Evolutionary conservation across 495 filamentous ascomycete species (phyloP), one percentile per base, ranked within the genome.

Genomic region (Acidiella bohemica): DNA sequence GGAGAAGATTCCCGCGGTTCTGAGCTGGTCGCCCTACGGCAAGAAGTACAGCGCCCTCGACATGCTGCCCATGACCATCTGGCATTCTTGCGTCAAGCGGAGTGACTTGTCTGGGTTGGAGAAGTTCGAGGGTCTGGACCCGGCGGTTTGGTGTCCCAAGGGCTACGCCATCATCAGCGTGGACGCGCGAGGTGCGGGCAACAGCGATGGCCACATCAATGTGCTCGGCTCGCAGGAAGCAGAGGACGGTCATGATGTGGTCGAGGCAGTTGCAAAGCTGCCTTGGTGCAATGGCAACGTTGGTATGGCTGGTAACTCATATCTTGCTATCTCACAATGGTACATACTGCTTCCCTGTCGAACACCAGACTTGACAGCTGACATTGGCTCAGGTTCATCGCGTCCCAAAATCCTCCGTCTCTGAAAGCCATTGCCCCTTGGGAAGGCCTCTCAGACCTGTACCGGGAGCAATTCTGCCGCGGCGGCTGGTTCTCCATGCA

Each of bases 51-150:
- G 16, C 27, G 36, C 24, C 4, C 11, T 38, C 21, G 36, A 36
- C 32, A 36, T 36, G 32, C 32, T 36, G 4, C 20, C 36, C 10
- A 38, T 38, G 24, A 26, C 36, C 21, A 26, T 25, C 19, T 28
- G 36, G 36, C 36, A 38, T 13, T 38, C 19, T 17, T 28, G 28
- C 32, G 34, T 50, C 17, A 32, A 26, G 12, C 18, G 25, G 17
- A 13, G 19, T 4, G 20, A 28, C 9, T 23, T 50, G 14, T 28
- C 19, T 13, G 47, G 47, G 2, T 25, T 42, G 4, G 59, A 64
- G 41, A 63, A 62, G 19, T 71, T 66, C 45, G 67, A 71, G 36
- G 67, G 59, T 0, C 58, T 58, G 0, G 65, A 68, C 47, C 66
- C 67, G 0, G 55, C 51, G 4, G 46, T 39, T 10, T 71, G 60